phyloP scores from a whole-genome alignment of 1,284 basidiomycete species.

The Irpex sp. region DNA sequence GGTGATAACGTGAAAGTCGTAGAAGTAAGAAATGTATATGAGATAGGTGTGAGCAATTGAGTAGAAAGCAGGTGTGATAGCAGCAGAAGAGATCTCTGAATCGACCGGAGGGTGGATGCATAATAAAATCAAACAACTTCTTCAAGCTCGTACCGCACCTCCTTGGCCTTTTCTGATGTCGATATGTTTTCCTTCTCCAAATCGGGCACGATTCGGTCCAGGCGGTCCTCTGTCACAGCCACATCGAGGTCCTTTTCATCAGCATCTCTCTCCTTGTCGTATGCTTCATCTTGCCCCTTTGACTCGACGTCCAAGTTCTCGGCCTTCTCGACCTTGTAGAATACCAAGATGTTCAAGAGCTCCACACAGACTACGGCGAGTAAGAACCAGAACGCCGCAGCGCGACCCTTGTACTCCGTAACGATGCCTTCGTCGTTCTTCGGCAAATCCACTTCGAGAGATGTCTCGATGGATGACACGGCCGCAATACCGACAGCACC shows the following conservation, averaged over 20 bases:
- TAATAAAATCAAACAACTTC: not conserved
- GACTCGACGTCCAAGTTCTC: slow-evolving; percentile 7
- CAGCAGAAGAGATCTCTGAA: too few species aligned
- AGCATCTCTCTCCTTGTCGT: slow-evolving; percentile 5
- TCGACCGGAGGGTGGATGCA: too few species aligned
- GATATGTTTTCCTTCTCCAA: not conserved
- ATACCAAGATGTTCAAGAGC: slow-evolving; percentile 31
- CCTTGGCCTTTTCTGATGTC: not conserved
- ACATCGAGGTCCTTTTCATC: not conserved
- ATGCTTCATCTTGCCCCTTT: not conserved
- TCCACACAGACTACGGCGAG: slow-evolving; percentile 36
- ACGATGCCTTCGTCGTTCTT: slow-evolving; percentile 13
- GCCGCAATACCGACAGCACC: slow-evolving; percentile 46
- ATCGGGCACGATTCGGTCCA: too few species aligned
- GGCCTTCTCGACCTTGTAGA: slow-evolving; percentile 27
- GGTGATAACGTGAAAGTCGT: too few species aligned
- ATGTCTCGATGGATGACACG: slow-evolving; percentile 44
- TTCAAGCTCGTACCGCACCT: not conserved
- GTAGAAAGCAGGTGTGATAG: too few species aligned
- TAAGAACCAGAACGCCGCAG: slow-evolving; percentile 48
- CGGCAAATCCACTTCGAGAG: slow-evolving; percentile 32
- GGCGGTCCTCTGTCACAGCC: not conserved
- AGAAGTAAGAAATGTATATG: too few species aligned
- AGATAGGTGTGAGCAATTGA: too few species aligned
- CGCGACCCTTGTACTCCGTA: slow-evolving; percentile 35